Base-by-base conservation (phyloP, 345 rosid species). In the Capsella bursapastoris region DNA sequence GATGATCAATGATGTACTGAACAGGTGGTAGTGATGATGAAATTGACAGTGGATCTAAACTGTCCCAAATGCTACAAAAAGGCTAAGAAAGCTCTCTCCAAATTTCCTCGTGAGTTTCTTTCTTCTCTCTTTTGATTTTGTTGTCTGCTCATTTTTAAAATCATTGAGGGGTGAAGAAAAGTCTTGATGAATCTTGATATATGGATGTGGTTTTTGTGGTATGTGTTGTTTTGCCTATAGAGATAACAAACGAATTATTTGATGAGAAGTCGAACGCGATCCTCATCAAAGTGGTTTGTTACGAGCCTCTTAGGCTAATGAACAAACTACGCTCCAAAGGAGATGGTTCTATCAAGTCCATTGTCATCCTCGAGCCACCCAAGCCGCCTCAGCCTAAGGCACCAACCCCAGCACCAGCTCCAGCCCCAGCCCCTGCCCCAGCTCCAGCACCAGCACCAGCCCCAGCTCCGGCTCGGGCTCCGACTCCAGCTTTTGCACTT, bases 211-310 rank as follows among this genome's bases (percentile, higher is more conserved):
- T 13, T 14, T 47, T 65, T 48, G 6, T n/a, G n/a, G 31, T 58
- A 43, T 56, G 40, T 7, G 34, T 48, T 18, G 25, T 25, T 63
- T 59, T 83, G 31, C 1, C 2, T 1, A 80, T 53, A 93, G 95
- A 89, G 83, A 82, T 89, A 38, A 81, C 75, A 72, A 85, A 79
- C 73, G 87, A 88, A 82, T 3, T 82, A 1, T 91, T 72, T 48
- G 87, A 93, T 61, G 92, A 85, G 83, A 91, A 93, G 86, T 13
- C 75, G 12, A 87, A 91, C 74, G 82, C 77, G 5, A 86, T 89
- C 82, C 72, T 57, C 34, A 80, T 93, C 78, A 93, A 81, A 2
- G 96, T 91, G 29, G 82, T 83, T 22, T 90, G 96, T 64, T 87
- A 91, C 74, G 71, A 78, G 66, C 98, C 97, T 1, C 92, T 90